Percentiles rank a stretch among this genome's conserved stretches.
Conservation (phyloP, 305 asterid genomes). For the Rubia tinctorum region DNA sequence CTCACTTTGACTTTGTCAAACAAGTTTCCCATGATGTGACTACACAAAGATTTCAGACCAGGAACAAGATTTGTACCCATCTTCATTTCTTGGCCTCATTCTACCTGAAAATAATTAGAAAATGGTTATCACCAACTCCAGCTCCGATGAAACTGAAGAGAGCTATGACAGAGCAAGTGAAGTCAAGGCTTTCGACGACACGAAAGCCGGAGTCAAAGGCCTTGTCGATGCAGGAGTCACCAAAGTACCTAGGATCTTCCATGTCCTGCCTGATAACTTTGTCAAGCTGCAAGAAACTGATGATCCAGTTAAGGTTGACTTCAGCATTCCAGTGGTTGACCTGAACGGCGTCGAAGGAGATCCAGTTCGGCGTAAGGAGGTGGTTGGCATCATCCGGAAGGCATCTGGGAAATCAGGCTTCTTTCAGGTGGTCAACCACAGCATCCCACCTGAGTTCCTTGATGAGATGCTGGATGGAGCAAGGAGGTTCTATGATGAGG, state of each 20-base stretch:
- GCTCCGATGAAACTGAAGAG: neutral
- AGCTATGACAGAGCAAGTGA: slow-evolving; percentile 11
- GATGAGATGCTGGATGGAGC: slow-evolving; percentile 28
- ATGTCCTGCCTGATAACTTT: slow-evolving; percentile 11
- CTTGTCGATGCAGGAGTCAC: slow-evolving; percentile 28
- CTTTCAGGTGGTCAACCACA: slow-evolving; percentile 30
- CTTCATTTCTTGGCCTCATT: neutral
- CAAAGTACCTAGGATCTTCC: slow-evolving; percentile 25
- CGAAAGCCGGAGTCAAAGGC: slow-evolving; percentile 23
- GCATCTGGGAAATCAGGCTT: slow-evolving; percentile 31
- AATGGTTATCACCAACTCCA: slow-evolving; percentile 1
- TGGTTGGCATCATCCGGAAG: slow-evolving; percentile 13
- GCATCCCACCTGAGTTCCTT: slow-evolving; percentile 15
- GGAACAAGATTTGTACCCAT: neutral
- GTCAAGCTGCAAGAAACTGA: neutral
- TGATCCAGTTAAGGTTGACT: neutral
- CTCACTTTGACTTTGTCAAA: neutral
- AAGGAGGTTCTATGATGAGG: slow-evolving; percentile 24
- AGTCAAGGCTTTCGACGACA: slow-evolving; percentile 17
- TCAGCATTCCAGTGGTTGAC: slow-evolving; percentile 25
- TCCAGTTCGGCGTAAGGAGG: slow-evolving; percentile 14
- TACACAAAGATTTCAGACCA: neutral
- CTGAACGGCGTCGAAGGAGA: slow-evolving; percentile 13
- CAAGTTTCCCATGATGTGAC: neutral
- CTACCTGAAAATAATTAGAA: neutral